Percentiles rank a stretch among this genome's conserved stretches.
phyloP scores from a whole-genome alignment of 352 stramenopile species.

The Aphanomyces cochlioides region DNA sequence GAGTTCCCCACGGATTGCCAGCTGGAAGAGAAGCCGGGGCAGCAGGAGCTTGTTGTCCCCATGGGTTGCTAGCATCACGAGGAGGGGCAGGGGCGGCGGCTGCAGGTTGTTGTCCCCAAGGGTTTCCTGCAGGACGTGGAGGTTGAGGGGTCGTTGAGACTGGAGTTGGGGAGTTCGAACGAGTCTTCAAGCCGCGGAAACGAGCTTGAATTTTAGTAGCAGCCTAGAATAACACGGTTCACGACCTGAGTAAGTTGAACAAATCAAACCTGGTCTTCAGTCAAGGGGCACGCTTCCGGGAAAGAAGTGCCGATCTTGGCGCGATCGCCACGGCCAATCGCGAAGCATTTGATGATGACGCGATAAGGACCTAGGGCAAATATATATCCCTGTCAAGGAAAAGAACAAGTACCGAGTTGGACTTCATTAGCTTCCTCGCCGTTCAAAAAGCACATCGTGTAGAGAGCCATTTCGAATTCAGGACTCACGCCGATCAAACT shows the following conservation, averaged over 20 bases:
- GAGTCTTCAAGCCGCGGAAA: slow-evolving; percentile 40
- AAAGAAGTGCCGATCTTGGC: slow-evolving; percentile 81
- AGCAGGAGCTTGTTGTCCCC: slow-evolving; percentile 1
- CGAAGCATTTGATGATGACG: slow-evolving; percentile 88
- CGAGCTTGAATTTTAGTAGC: slow-evolving; percentile 72
- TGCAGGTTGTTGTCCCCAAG: not conserved
- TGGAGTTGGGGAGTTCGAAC: not conserved
- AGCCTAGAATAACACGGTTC: slow-evolving; percentile 29
- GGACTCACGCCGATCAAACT: slow-evolving; percentile 92
- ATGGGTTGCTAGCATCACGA: slow-evolving; percentile 2
- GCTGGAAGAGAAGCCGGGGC: slow-evolving; percentile 7
- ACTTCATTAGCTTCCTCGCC: slow-evolving; percentile 85
- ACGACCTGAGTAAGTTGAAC: not conserved
- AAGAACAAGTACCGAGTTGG: slow-evolving; percentile 36
- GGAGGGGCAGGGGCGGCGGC: not conserved
- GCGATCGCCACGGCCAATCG: slow-evolving; percentile 65
- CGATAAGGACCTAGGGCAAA: slow-evolving; percentile 56
- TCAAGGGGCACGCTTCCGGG: slow-evolving; percentile 67
- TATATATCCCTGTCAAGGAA: too few species aligned
- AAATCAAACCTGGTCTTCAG: slow-evolving; percentile 46
- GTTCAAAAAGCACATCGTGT: slow-evolving; percentile 94
- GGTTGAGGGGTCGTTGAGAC: slow-evolving; percentile 1
- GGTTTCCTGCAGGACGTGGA: slow-evolving; percentile 11
- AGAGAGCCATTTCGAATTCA: slow-evolving; percentile 96
- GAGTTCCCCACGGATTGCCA: slow-evolving; percentile 20